Conservation (phyloP, 2,329 filamentous ascomycete species). For the Fusarium siculi region DNA sequence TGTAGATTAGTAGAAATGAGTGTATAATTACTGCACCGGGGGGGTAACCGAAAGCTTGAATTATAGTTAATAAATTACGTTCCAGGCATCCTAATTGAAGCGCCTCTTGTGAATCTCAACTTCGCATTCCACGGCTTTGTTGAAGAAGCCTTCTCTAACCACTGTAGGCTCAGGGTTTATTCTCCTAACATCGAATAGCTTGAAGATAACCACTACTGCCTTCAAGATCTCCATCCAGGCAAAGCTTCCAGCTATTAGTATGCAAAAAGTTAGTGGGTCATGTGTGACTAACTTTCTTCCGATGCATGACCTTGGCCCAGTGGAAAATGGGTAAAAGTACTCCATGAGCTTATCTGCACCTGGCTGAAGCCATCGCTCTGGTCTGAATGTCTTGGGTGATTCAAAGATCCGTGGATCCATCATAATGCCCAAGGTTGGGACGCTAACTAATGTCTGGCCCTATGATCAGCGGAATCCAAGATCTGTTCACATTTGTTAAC, state of each 20-base stretch:
- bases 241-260: background rate
- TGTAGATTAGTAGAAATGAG: too few relatives aligned
- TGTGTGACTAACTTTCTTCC: background rate
- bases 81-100: background rate
- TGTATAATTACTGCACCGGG: too few relatives aligned
- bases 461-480: rapidly evolving
- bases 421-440: background rate
- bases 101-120: background rate
- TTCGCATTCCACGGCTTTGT: background rate
- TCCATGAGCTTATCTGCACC: background rate
- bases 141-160: background rate
- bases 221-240: background rate
- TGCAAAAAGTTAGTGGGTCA: rapidly evolving
- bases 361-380: background rate
- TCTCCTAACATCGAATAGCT: background rate
- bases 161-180: background rate
- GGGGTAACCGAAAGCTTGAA: too few relatives aligned
- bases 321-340: background rate
- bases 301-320: background rate
- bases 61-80: too few relatives aligned
- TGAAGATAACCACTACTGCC: background rate
- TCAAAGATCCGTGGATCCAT: background rate
- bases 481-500: background rate
- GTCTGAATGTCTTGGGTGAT: background rate
- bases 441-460: background rate